Evolutionary conservation across 2,329 filamentous ascomycete species (phyloP), one percentile per base, ranked within the genome.

Genomic region (Xylaria sp.): DNA sequence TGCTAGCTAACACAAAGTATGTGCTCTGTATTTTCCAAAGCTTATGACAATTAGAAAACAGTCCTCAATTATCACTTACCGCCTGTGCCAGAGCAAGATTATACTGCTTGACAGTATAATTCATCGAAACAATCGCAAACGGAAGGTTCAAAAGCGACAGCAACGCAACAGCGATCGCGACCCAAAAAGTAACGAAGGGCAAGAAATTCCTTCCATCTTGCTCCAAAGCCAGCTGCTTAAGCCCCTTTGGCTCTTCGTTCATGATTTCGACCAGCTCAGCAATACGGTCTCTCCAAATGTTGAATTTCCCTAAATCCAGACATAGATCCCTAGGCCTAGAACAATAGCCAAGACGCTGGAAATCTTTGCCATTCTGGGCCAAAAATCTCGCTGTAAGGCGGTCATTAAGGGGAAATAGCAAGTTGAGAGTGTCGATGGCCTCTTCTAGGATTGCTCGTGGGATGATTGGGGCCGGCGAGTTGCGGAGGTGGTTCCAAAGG

Each of bases 351-450:
- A 70, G 20, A 32, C 64, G 64, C 8, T 72, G 69, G 37, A 75
- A 73, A 1, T 68, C 51, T 25, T 70, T 72, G 2, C 68, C 63
- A 50, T 71, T 65, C 23, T 71, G 65, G 39, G 32, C 32, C 4
- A 74, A 61, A 12, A 73, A 63, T 3, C 18, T 37, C 25, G 67
- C 67, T 1, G 73, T 73, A 6, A 62, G 48, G 0, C 65, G 48
- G 48, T 73, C 64, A 15, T 67, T 65, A 39, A 73, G 66, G 1
- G 72, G 72, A 57, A 74, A 75, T 15, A 74, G 70, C 2, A 75
- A 46, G 48, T 74, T 75, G 3, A 75, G 61, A 13, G 71, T 75
- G 52, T 74, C 73, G n/a, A 75, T 69, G 3, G 70, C 71, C 66
- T 75, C 74, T 15, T 69, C 69, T 4, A 71, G 61, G 20, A 74